phyloP scores from a whole-genome alignment of 345 rosid genomes.

The Gossypium raimondii region DNA sequence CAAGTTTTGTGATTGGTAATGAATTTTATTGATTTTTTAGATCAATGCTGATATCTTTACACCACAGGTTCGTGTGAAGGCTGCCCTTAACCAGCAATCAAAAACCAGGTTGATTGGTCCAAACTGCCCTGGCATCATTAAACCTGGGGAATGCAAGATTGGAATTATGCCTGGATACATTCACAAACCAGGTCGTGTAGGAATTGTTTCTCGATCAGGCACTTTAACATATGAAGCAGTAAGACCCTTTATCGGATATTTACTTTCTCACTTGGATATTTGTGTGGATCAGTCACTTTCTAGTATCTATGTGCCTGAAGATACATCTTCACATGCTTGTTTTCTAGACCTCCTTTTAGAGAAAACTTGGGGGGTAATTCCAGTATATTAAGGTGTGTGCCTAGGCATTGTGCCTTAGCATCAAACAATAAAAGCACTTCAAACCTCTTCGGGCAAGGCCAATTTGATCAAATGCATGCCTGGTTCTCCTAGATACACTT shows the following conservation, averaged over 20 bases:
- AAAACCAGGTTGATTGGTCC: conserved; percentile 94
- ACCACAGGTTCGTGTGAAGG: conserved; percentile 79
- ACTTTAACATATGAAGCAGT: conserved; percentile 99
- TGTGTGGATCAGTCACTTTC: not conserved
- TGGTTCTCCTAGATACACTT: not conserved
- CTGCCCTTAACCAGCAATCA: conserved; percentile 79
- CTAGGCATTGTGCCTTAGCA: not conserved
- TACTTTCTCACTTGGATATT: not conserved
- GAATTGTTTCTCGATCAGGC: conserved; percentile 93
- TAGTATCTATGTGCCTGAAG: not conserved
- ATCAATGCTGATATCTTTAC: not conserved
- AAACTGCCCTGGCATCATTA: conserved; percentile 81
- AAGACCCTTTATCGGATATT: conserved; percentile 28
- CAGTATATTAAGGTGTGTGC: not conserved
- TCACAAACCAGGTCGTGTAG: conserved; percentile 94
- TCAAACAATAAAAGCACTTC: not conserved
- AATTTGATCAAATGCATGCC: not conserved
- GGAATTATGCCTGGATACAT: conserved; percentile 97
- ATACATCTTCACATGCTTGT: not conserved
- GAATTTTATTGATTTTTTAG: not conserved
- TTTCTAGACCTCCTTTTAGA: not conserved
- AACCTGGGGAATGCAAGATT: conserved; percentile 80
- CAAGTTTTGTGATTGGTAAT: not conserved
- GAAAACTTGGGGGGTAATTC: not conserved
- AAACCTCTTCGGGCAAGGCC: not conserved